A percentile compares a stretch with the other conserved stretches of the same genome.
Conservation (phyloP, 768 basidiomycete genomes). For the Leccinellum rugosiceps region DNA sequence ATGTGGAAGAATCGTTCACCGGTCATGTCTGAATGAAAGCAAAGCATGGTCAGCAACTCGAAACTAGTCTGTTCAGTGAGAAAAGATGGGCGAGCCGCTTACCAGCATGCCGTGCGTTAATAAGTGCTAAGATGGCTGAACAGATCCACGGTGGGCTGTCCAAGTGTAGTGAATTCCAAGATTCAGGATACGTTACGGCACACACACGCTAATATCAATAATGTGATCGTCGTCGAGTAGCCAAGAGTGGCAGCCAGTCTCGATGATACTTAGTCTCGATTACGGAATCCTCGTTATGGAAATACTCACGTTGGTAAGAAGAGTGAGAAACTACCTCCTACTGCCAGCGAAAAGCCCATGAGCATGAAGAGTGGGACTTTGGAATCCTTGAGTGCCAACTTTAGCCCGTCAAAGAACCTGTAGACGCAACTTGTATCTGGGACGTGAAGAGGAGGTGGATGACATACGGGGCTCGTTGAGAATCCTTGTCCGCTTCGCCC, state of each 20-base stretch:
- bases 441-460: not conserved
- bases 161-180: not conserved
- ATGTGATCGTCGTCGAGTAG: slow-evolving; percentile 45
- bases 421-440: not conserved
- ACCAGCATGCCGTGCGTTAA: slow-evolving; percentile 33
- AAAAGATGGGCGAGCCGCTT: slow-evolving; percentile 1
- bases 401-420: slow-evolving; percentile 13
- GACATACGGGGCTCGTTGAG: slow-evolving; percentile 52
- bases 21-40: no score
- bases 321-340: slow-evolving; percentile 58
- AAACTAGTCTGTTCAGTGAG: not conserved
- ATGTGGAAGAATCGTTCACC: no score
- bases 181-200: no score
- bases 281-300: no score
- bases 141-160: slow-evolving; percentile 61
- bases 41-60: slow-evolving; percentile 12
- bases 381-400: no score
- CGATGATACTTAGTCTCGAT: slow-evolving; percentile 4
- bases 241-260: slow-evolving; percentile 43
- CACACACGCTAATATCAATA: slow-evolving; percentile 57
- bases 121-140: slow-evolving; percentile 46
- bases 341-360: slow-evolving; percentile 50
- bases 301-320: slow-evolving; percentile 43
- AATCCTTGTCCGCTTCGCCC: slow-evolving; percentile 40
- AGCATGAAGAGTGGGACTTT: slow-evolving; percentile 42